These are phyloP conservation scores for Serendipita sp. DNA, from an alignment of 768 basidiomycete species.

Conservation along the genomic window DNA sequence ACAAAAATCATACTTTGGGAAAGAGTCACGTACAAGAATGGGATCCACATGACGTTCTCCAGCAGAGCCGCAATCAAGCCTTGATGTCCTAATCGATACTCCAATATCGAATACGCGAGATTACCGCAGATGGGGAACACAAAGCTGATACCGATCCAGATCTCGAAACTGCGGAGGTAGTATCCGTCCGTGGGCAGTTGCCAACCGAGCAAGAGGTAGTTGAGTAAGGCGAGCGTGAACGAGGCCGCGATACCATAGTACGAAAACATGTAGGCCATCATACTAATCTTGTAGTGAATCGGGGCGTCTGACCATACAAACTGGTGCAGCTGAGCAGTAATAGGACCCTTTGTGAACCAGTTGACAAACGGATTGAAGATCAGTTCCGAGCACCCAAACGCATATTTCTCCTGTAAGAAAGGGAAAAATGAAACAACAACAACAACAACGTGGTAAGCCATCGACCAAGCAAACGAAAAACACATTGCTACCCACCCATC, in stretches of 20 bases:
- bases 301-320: slow-evolving; percentile 68
- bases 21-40: slow-evolving; percentile 50
- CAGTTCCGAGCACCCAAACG: slow-evolving; percentile 38
- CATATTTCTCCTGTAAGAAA: slow-evolving; percentile 45
- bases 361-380: slow-evolving; percentile 69
- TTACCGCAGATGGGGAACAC: slow-evolving; percentile 60
- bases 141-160: slow-evolving; percentile 58
- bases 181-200: slow-evolving; percentile 49
- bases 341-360: slow-evolving; percentile 69
- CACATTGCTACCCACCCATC: slow-evolving; percentile 20
- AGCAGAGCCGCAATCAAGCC: slow-evolving; percentile 33
- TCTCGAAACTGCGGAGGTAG: slow-evolving; percentile 58
- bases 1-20: background rate
- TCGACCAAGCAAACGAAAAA: background rate
- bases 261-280: slow-evolving; percentile 49
- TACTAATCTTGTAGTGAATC: slow-evolving; percentile 68
- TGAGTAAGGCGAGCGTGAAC: slow-evolving; percentile 44
- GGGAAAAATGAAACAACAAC: background rate
- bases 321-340: slow-evolving; percentile 62
- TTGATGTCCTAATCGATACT: slow-evolving; percentile 49
- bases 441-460: background rate
- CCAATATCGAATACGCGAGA: slow-evolving; percentile 47
- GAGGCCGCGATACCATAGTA: slow-evolving; percentile 51
- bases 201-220: slow-evolving; percentile 55
- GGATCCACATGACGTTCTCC: slow-evolving; percentile 51